A percentile compares a stretch with the other conserved stretches of the same genome.
Conservation (phyloP, 140 eudicot species). For the Erigeron philadelphicus region DNA sequence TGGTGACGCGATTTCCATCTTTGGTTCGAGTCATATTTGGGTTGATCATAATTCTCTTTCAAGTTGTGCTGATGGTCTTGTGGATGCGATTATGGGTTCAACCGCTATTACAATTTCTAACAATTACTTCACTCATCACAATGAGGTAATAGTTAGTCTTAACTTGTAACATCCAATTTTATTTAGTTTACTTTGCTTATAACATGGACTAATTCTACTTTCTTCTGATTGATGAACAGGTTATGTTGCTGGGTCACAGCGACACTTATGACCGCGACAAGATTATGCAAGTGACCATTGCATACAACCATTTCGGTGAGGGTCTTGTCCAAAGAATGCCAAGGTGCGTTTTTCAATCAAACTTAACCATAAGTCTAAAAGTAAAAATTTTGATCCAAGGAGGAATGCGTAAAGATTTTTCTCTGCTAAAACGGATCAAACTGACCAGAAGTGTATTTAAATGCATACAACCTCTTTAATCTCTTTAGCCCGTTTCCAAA, state of each 20-base stretch:
- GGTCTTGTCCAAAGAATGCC: conserved; percentile 91
- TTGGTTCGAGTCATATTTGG: conserved; percentile 50
- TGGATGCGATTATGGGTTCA: conserved; percentile 65
- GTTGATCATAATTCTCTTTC: conserved; percentile 66
- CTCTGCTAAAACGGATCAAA: too few species aligned
- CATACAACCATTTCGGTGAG: conserved; percentile 79
- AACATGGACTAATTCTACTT: not conserved
- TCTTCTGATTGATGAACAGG: conserved; percentile 34
- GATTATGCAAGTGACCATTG: conserved; percentile 77
- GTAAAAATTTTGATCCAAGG: too few species aligned
- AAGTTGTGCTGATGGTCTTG: conserved; percentile 56
- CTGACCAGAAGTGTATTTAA: too few species aligned
- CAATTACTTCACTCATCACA: conserved; percentile 64
- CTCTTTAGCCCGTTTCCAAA: too few species aligned
- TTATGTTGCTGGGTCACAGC: conserved; percentile 73
- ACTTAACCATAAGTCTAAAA: too few species aligned
- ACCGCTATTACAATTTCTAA: conserved; percentile 64
- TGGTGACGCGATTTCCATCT: conserved; percentile 50
- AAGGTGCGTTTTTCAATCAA: conserved; percentile 33
- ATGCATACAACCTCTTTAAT: too few species aligned
- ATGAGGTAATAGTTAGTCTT: conserved; percentile 40
- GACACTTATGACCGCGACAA: conserved; percentile 64
- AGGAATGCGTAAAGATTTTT: too few species aligned
- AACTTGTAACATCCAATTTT: not conserved
- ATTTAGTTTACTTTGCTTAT: not conserved